Evolutionary conservation across 2,329 filamentous ascomycete genomes (phyloP).

Genomic region (Microcyclosporella mali): DNA sequence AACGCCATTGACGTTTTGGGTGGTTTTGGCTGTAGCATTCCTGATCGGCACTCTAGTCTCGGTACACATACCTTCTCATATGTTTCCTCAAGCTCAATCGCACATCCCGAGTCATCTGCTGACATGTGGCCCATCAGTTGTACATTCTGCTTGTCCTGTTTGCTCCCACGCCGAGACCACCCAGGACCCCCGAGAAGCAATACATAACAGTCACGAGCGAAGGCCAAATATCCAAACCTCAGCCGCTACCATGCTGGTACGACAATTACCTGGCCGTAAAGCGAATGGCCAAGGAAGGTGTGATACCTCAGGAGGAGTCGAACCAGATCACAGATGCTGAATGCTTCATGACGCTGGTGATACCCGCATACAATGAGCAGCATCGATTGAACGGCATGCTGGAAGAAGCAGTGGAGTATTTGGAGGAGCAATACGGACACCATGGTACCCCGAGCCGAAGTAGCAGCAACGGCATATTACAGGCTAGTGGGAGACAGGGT

Average conservation of each 20-base stretch:
- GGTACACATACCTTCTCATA: conserved; percentile 7
- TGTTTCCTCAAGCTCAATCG: background rate
- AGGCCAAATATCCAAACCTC: conserved; percentile 50
- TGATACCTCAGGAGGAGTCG: conserved; percentile 37
- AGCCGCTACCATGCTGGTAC: conserved; percentile 76
- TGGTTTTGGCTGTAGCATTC: conserved; percentile 19
- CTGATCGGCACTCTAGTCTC: conserved; percentile 15
- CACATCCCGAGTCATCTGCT: conserved; percentile 1
- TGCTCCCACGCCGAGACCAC: conserved; percentile 71
- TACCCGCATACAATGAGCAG: conserved; percentile 94
- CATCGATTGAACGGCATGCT: conserved; percentile 75
- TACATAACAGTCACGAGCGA: conserved; percentile 70
- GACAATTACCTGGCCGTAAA: conserved; percentile 63
- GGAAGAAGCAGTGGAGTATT: conserved; percentile 80
- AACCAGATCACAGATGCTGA: conserved; percentile 66
- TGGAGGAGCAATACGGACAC: conserved; percentile 62
- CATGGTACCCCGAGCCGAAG: conserved; percentile 27
- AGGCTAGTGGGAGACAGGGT: conserved; percentile 26
- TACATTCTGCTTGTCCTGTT: conserved; percentile 58
- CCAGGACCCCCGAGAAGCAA: conserved; percentile 72
- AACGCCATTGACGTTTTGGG: conserved; percentile 22
- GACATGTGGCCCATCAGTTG: conserved; percentile 15
- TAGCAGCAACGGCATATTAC: conserved; percentile 25
- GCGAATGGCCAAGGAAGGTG: conserved; percentile 35
- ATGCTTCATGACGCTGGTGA: conserved; percentile 82